Percentiles rank a stretch among this genome's conserved stretches.
phyloP scores from a whole-genome alignment of 1,139 yeast species.

The Meyerozyma athensensis region DNA sequence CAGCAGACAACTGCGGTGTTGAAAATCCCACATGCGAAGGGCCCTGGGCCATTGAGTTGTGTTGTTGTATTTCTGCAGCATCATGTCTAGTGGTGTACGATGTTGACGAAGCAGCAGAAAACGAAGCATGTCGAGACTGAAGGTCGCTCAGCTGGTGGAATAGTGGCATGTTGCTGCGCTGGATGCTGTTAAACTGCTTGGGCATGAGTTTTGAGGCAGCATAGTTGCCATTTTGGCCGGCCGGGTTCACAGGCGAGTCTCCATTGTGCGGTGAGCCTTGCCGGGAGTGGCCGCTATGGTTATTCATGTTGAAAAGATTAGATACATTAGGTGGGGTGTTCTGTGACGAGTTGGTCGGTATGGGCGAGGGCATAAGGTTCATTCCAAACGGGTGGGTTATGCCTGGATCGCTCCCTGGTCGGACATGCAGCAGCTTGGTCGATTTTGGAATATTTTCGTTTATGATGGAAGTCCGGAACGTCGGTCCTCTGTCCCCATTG shows the following conservation, averaged over 20 bases:
- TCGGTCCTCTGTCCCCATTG: constrained; percentile 7
- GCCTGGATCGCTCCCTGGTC: constrained; percentile 1
- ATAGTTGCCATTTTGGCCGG: constrained; percentile 5
- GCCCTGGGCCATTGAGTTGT: constrained; percentile 29
- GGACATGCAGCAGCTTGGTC: not conserved
- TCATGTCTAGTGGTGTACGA: constrained; percentile 60
- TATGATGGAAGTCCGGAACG: constrained; percentile 17
- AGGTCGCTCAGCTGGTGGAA: constrained; percentile 1
- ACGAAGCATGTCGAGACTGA: constrained; percentile 60
- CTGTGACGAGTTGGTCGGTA: constrained; percentile 19
- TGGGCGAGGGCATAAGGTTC: constrained; percentile 20
- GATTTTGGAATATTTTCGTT: constrained; percentile 14
- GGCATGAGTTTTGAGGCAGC: constrained; percentile 2
- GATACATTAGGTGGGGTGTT: constrained; percentile 19
- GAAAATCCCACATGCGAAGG: constrained; percentile 73
- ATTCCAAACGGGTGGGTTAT: not conserved
- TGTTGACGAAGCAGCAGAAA: constrained; percentile 71
- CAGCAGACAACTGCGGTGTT: constrained; percentile 62
- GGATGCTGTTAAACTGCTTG: constrained; percentile 4
- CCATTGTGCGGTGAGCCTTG: constrained; percentile 11
- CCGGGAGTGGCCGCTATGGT: constrained; percentile 6
- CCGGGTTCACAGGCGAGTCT: constrained; percentile 10
- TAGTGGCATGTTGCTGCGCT: not conserved
- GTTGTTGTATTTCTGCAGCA: constrained; percentile 24
- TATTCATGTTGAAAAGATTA: not conserved